Evolutionary conservation across 2,329 filamentous ascomycete genomes (phyloP).

Genomic region (Emergomyces orientalis): DNA sequence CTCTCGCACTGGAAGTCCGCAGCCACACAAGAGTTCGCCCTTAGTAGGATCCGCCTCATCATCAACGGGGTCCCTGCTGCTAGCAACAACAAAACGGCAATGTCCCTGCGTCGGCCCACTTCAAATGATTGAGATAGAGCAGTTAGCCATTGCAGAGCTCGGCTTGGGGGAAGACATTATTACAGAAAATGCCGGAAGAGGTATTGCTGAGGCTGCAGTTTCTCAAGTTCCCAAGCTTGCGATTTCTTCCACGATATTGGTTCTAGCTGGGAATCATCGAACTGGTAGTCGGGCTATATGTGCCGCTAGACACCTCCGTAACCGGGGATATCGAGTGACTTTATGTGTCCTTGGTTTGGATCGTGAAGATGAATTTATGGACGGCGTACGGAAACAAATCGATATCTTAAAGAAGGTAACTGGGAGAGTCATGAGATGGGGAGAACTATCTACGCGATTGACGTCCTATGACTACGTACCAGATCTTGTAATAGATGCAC

Average conservation of each 20-base stretch:
- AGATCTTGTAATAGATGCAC: conserved; percentile 77
- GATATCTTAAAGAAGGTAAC: conserved; percentile 77
- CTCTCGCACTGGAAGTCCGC: conserved; percentile 33
- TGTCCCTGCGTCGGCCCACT: conserved; percentile 57
- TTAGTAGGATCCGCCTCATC: conserved; percentile 29
- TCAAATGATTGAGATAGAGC: conserved; percentile 87
- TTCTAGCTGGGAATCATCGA: conserved; percentile 93
- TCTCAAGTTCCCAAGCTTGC: conserved; percentile 54
- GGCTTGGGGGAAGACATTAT: conserved; percentile 84
- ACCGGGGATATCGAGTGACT: conserved; percentile 70
- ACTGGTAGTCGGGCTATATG: conserved; percentile 76
- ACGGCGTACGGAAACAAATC: conserved; percentile 70
- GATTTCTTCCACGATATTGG: conserved; percentile 52
- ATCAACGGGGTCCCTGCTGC: conserved; percentile 39
- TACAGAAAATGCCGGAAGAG: conserved; percentile 80
- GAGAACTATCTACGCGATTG: conserved; percentile 44
- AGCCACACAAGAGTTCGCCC: conserved; percentile 35
- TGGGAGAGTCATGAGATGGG: conserved; percentile 58
- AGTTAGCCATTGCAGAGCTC: conserved; percentile 77
- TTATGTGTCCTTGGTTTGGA: conserved; percentile 80
- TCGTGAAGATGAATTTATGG: conserved; percentile 68
- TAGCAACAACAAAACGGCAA: conserved; percentile 45
- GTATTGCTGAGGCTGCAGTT: conserved; percentile 70
- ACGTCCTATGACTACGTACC: conserved; percentile 53
- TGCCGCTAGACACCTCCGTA: conserved; percentile 75